phyloP scores from a whole-genome alignment of 345 rosid species.

The Triadica sebifera region DNA sequence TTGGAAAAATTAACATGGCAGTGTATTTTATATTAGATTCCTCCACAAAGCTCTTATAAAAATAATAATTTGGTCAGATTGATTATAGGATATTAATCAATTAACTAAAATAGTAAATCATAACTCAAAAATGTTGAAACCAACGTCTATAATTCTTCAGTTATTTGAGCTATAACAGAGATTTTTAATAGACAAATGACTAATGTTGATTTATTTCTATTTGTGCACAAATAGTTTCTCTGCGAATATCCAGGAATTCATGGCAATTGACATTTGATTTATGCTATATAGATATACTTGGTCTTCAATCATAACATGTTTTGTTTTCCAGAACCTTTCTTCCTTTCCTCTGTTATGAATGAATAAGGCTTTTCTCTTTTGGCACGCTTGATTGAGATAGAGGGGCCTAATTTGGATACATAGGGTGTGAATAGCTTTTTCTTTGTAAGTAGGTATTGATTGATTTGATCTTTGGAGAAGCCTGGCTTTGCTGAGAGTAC shows the following conservation, averaged over 20 bases:
- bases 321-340: background rate
- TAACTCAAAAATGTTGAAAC: too few species aligned
- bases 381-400: background rate
- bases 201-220: background rate
- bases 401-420: background rate
- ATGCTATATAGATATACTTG: background rate
- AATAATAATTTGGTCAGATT: too few species aligned
- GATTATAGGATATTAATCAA: too few species aligned
- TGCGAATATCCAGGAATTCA: background rate
- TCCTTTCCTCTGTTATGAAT: background rate
- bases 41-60: too few species aligned
- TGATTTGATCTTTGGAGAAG: background rate
- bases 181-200: too few species aligned
- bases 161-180: too few species aligned
- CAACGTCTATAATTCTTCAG: too few species aligned
- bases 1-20: too few species aligned
- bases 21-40: too few species aligned
- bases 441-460: background rate
- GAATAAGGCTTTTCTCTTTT: background rate
- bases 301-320: background rate
- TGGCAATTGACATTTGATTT: background rate
- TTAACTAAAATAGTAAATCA: too few species aligned
- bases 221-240: background rate
- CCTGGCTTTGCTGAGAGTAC: background rate
- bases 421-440: background rate